phyloP scores from a whole-genome alignment of 345 rosid species.

The Eutrema japonicum region DNA sequence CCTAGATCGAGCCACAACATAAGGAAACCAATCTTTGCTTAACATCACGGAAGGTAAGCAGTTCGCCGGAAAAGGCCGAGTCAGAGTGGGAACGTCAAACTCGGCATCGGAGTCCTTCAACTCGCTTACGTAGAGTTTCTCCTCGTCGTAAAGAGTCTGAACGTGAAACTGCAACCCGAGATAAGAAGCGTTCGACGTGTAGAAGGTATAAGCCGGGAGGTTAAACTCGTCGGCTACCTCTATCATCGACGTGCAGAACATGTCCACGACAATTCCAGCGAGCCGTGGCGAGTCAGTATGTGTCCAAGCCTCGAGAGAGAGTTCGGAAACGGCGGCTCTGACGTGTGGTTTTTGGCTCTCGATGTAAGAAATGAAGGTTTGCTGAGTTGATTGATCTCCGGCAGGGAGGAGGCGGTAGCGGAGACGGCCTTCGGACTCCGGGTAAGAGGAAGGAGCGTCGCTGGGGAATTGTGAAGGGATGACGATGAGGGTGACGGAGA shows the following conservation, averaged over 20 bases:
- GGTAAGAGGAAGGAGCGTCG: neutral
- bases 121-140: conserved; percentile 21
- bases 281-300: conserved; percentile 32
- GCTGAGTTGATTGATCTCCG: neutral
- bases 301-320: neutral
- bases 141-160: conserved; percentile 31
- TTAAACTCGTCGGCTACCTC: conserved; percentile 52
- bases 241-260: conserved; percentile 54
- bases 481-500: conserved; percentile 47
- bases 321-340: conserved; percentile 37
- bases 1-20: neutral
- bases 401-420: conserved; percentile 31
- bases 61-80: conserved; percentile 42
- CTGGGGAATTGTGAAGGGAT: conserved; percentile 21
- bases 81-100: conserved; percentile 42
- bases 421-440: conserved; percentile 6
- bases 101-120: conserved; percentile 37
- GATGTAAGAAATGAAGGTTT: conserved; percentile 8
- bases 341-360: conserved; percentile 47
- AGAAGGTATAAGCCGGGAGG: conserved; percentile 51
- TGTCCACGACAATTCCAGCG: conserved; percentile 55
- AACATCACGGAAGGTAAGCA: conserved; percentile 33
- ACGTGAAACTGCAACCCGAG: conserved; percentile 41
- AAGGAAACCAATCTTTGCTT: neutral
- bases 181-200: conserved; percentile 45